Conservation (phyloP, 305 asterid genomes). For the Lippia alba region DNA sequence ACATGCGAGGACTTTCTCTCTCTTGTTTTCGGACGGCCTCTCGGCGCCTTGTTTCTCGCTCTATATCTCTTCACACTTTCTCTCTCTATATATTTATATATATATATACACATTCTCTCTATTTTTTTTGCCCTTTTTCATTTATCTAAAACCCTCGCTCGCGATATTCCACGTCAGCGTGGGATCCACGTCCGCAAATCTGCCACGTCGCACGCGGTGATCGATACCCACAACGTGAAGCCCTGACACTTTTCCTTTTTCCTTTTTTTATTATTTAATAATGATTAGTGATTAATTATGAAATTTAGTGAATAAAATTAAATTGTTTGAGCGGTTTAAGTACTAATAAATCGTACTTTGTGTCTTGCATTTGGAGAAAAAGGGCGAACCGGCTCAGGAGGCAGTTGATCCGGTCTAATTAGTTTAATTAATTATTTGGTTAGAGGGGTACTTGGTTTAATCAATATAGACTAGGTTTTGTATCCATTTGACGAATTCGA, state of each 20-base stretch:
- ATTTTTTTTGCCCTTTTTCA: not conserved
- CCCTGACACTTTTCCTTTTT: slow-evolving; percentile 37
- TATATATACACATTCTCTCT: not conserved
- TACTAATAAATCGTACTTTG: slow-evolving; percentile 4
- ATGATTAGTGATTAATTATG: slow-evolving; percentile 3
- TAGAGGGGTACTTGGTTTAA: slow-evolving; percentile 33
- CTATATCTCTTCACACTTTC: slow-evolving; percentile 39
- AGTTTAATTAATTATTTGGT: slow-evolving; percentile 11
- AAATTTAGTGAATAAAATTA: too few species aligned
- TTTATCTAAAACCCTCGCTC: slow-evolving; percentile 41
- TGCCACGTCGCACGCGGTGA: slow-evolving; percentile 46
- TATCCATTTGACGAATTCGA: slow-evolving; percentile 6
- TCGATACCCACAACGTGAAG: slow-evolving; percentile 49
- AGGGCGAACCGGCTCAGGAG: not conserved
- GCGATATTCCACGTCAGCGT: slow-evolving; percentile 51
- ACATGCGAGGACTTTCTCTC: slow-evolving; percentile 49
- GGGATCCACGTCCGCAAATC: slow-evolving; percentile 42
- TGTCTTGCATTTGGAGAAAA: slow-evolving; percentile 23
- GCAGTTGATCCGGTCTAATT: slow-evolving; percentile 20
- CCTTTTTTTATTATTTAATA: slow-evolving; percentile 7
- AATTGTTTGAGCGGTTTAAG: slow-evolving; percentile 25
- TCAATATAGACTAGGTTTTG: slow-evolving; percentile 27
- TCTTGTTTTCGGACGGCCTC: slow-evolving; percentile 64
- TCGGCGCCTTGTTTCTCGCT: slow-evolving; percentile 73
- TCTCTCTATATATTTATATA: slow-evolving; percentile 38